Percentiles rank a stretch among this genome's conserved stretches.
Evolutionary conservation across 768 basidiomycete species (phyloP).

Genomic region (Lactarius quietus): DNA sequence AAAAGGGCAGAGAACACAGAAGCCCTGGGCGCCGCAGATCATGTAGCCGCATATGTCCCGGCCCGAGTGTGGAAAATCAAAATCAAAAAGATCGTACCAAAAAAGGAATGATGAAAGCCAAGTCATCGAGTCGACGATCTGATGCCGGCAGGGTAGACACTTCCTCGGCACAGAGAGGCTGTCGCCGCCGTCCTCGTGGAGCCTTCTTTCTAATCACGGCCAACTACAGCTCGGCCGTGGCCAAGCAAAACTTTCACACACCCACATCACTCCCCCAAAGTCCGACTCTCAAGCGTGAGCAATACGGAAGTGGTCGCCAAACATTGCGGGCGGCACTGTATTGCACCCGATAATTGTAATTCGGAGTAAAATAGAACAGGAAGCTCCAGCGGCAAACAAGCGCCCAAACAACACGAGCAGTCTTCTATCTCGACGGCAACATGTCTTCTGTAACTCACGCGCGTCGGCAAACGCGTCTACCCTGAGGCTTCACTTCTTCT

Average conservation of each 20-base stretch:
- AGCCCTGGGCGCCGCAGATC: background rate
- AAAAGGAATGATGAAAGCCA: constrained; percentile 26
- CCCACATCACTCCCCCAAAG: constrained; percentile 2
- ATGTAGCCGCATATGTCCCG: constrained; percentile 13
- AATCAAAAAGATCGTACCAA: constrained; percentile 14
- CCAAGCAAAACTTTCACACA: constrained; percentile 2
- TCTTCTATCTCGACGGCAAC: background rate
- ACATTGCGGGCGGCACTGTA: constrained; percentile 5
- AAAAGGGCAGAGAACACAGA: constrained; percentile 4
- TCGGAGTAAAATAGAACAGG: background rate
- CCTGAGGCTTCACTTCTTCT: background rate
- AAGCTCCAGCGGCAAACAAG: background rate
- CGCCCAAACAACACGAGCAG: background rate
- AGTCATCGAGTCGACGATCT: constrained; percentile 17
- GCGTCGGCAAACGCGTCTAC: background rate
- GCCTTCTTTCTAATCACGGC: constrained; percentile 16
- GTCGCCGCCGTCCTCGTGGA: constrained; percentile 13
- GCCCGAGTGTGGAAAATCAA: constrained; percentile 6
- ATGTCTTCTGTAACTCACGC: background rate
- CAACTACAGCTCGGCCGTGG: background rate
- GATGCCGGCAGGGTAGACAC: constrained; percentile 14
- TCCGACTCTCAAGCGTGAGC: constrained; percentile 3
- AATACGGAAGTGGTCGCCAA: background rate
- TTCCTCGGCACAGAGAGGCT: background rate
- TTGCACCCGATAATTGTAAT: background rate